A percentile compares a stretch with the other conserved stretches of the same genome.
phyloP scores from a whole-genome alignment of 1,139 yeast species.

The Candida mesenterica region DNA sequence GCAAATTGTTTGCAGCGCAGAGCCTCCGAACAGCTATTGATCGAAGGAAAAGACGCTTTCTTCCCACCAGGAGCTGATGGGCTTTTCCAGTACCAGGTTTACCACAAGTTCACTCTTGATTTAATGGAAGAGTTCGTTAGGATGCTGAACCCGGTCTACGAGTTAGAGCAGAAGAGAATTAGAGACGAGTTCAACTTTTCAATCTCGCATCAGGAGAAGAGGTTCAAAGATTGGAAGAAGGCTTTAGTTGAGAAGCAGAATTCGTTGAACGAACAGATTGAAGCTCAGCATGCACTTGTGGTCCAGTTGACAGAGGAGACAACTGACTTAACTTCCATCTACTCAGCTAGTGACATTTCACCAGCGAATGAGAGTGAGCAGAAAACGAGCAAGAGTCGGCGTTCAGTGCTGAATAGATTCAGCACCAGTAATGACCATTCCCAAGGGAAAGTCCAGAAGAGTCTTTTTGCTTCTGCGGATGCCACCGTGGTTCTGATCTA shows the following conservation, averaged over 20 bases:
- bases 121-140: conserved; percentile 35
- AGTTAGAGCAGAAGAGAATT: conserved; percentile 44
- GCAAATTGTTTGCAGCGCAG: conserved; percentile 40
- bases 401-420: too few species aligned
- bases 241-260: conserved; percentile 57
- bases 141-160: conserved; percentile 44
- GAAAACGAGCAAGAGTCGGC: too few species aligned
- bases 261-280: conserved; percentile 55
- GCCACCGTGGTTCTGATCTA: too few species aligned
- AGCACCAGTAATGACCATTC: too few species aligned
- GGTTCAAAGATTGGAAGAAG: conserved; percentile 65
- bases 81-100: conserved; percentile 20
- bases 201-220: conserved; percentile 48
- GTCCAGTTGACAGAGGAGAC: conserved; percentile 37
- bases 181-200: conserved; percentile 28
- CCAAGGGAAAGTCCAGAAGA: too few species aligned
- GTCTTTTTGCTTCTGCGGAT: too few species aligned
- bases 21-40: conserved; percentile 19
- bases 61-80: conserved; percentile 11
- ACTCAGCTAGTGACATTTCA: too few species aligned
- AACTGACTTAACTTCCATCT: conserved; percentile 15
- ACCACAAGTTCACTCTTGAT: conserved; percentile 37
- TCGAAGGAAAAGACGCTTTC: neutral
- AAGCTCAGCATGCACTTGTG: conserved; percentile 35
- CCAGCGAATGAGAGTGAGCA: too few species aligned